Conservation (phyloP, 805 yeast species). For the Candida patagonica region DNA sequence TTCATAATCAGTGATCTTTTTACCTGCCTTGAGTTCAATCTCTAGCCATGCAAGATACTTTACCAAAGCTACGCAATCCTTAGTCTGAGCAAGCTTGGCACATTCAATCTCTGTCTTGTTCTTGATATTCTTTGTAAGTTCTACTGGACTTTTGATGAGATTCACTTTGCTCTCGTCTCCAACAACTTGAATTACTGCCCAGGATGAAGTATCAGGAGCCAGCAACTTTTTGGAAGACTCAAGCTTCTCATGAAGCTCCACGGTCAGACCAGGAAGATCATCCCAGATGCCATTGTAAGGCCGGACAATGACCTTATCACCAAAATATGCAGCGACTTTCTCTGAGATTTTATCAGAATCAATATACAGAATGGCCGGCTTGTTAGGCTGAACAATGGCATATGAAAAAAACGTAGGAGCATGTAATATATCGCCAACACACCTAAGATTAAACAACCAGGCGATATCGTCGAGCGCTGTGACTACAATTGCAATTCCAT, state of each 20-base stretch:
- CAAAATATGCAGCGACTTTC: slow-evolving; percentile 33
- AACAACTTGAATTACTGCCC: slow-evolving; percentile 55
- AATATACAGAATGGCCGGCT: slow-evolving; percentile 41
- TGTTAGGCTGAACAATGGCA: slow-evolving; percentile 35
- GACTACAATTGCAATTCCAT: slow-evolving; percentile 43
- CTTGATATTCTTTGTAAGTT: slow-evolving; percentile 64
- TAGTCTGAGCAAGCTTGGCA: slow-evolving; percentile 64
- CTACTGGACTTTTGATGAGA: slow-evolving; percentile 50
- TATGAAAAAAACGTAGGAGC: slow-evolving; percentile 83
- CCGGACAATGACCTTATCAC: slow-evolving; percentile 39
- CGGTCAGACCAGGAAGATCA: slow-evolving; percentile 33
- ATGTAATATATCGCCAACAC: slow-evolving; percentile 67
- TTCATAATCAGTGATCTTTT: slow-evolving; percentile 45
- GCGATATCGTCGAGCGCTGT: slow-evolving; percentile 83
- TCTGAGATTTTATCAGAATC: slow-evolving; percentile 37
- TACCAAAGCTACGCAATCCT: slow-evolving; percentile 72
- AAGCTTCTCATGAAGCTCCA: slow-evolving; percentile 9
- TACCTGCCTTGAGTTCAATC: slow-evolving; percentile 36
- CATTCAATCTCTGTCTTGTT: slow-evolving; percentile 64
- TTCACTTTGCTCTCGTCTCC: slow-evolving; percentile 33
- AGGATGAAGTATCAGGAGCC: slow-evolving; percentile 51
- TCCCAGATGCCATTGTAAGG: slow-evolving; percentile 52
- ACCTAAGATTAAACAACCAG: slow-evolving; percentile 77
- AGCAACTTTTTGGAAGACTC: slow-evolving; percentile 31
- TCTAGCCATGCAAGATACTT: slow-evolving; percentile 81